Evolutionary conservation across 2,329 filamentous ascomycete species (phyloP), one percentile per base, ranked within the genome.

Genomic region (Tolypocladium cylindrosporum): DNA sequence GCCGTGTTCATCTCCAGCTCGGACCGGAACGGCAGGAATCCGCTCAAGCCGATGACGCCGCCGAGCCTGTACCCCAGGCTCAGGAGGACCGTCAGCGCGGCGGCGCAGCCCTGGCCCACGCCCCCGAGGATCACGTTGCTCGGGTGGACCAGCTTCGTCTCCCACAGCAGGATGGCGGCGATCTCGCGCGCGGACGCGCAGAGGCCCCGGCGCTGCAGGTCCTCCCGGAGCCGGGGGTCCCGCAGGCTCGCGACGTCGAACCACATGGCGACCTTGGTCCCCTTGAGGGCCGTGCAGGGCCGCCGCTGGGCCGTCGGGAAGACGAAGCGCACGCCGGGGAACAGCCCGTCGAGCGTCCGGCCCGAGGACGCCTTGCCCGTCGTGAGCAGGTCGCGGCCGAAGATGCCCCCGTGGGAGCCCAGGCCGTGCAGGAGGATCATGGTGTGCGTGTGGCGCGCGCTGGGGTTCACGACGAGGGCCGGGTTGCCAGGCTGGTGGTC

Each of bases 21-120:
- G 0, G 61, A 55, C 8, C 66, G 64, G 60, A 75, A 79, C 1
- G 76, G 74, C 1, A 79, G 61, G 65, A 71, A 79, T 6, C 76
- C 77, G 61, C 74, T 75, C 72, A 79, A 78, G 1, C 78, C 77
- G 42, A 80, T 61, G 57, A 75, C 77, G 1, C 73, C 77, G 0
- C 75, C 76, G 1, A 79, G 54, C 0, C 62, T 58, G 54, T 63
- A 63, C 10, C 67, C 68, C n/a, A 74, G 71, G 21, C 67, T 69
- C 2, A 84, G 64, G 24, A 80, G 63, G 2, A 72, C 61, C 24
- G 74, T 68, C 11, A 82, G 61, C 0, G 70, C 68, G 63, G 75
- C 74, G 1, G 79, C 80, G 61, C 77, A 81, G 0, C 80, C 80
- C 61, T 82, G 78, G 62, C 80, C 81, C n/a, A 83, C 60, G 0